Evolutionary conservation across 2,329 filamentous ascomycete genomes (phyloP).

Genomic region (Fusarium sp.): DNA sequence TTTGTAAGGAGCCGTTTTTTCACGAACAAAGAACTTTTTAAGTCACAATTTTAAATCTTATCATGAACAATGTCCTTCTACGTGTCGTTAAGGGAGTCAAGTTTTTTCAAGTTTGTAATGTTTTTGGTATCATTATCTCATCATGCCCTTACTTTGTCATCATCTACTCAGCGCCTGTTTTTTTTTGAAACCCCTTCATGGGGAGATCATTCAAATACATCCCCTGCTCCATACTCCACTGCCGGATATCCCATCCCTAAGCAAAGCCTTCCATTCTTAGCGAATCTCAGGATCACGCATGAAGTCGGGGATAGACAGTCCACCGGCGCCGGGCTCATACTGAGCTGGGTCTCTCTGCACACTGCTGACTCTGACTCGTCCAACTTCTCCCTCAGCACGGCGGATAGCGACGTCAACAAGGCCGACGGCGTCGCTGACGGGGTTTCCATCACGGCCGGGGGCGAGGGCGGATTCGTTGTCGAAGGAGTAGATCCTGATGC

Average conservation of each 20-base stretch:
- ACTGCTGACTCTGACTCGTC: conserved; percentile 40
- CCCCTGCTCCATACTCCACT: conserved; percentile 20
- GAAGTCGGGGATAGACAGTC: conserved; percentile 52
- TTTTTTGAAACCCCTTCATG: neutral
- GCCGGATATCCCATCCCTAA: neutral
- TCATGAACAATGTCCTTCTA: neutral
- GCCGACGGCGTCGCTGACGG: conserved; percentile 43
- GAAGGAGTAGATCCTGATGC: conserved; percentile 81
- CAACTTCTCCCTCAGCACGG: conserved; percentile 6
- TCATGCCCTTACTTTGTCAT: conserved; percentile 23
- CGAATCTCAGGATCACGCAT: conserved; percentile 55
- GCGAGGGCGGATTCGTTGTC: conserved; percentile 58
- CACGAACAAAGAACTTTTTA: conserved; percentile 3
- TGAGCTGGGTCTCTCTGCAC: conserved; percentile 44
- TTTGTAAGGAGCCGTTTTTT: conserved; percentile 2
- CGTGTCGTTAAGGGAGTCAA: neutral
- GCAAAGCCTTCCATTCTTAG: conserved; percentile 32
- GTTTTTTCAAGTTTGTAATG: neutral
- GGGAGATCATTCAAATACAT: conserved; percentile 19
- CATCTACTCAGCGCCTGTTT: conserved; percentile 12
- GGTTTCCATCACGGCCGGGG: conserved; percentile 50
- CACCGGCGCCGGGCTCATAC: conserved; percentile 48
- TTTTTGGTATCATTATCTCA: conserved; percentile 25
- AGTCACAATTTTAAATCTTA: conserved; percentile 7
- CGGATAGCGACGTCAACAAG: conserved; percentile 37